Conservation (phyloP, 1,284 basidiomycete species). For the Baeospora myosura region DNA sequence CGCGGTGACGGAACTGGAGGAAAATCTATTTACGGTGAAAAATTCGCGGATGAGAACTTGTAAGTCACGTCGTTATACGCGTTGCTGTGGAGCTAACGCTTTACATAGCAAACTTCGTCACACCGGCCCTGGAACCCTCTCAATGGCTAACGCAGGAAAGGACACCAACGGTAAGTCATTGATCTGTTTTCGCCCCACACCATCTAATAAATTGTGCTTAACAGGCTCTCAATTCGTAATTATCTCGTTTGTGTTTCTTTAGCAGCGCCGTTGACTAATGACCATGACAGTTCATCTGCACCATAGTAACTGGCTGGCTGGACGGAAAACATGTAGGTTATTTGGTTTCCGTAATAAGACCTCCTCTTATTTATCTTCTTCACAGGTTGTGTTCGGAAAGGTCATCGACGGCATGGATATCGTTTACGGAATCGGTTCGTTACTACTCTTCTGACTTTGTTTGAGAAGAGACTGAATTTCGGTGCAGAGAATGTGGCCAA, state of each 20-base stretch:
- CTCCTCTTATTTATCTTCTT: conserved; percentile 5
- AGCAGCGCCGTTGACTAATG: conserved; percentile 9
- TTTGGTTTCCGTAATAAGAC: conserved; percentile 4
- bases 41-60: conserved; percentile 98
- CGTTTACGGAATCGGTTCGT: conserved; percentile 62
- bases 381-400: conserved; percentile 83
- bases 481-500: conserved; percentile 75
- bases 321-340: conserved; percentile 63
- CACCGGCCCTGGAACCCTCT: conserved; percentile 77
- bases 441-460: too few relatives aligned
- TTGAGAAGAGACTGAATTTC: too few relatives aligned
- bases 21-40: conserved; percentile 89
- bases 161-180: conserved; percentile 72
- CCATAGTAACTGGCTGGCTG: conserved; percentile 70
- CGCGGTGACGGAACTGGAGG: conserved; percentile 95
- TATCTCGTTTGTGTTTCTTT: conserved; percentile 9
- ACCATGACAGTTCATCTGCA: conserved; percentile 72
- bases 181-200: not conserved
- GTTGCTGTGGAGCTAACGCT: not conserved
- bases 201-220: conserved; percentile 10
- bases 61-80: conserved; percentile 31
- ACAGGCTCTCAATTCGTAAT: conserved; percentile 79
- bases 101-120: conserved; percentile 76
- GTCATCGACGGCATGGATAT: conserved; percentile 89
- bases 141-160: conserved; percentile 91